Evolutionary conservation across 2,329 filamentous ascomycete species (phyloP).

Genomic region (Aspergillus pseudotamarii): DNA sequence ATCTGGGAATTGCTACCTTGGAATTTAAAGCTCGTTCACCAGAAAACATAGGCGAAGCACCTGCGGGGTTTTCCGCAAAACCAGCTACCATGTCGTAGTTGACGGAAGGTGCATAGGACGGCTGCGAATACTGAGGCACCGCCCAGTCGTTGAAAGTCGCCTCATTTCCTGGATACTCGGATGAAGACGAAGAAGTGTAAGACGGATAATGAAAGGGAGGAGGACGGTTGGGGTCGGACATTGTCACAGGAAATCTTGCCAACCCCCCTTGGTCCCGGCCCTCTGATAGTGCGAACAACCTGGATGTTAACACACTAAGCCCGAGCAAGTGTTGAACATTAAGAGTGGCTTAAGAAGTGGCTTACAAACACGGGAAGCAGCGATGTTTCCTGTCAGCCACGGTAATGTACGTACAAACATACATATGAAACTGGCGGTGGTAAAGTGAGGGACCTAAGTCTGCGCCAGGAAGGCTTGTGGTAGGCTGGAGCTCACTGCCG

Average conservation of each 20-base stretch:
- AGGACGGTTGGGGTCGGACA: constrained; percentile 25
- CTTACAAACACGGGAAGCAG: constrained; percentile 4
- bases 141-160: constrained; percentile 19
- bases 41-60: constrained; percentile 10
- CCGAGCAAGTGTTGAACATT: constrained; percentile 8
- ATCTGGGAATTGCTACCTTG: constrained; percentile 36
- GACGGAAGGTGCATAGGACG: constrained; percentile 17
- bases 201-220: constrained; percentile 19
- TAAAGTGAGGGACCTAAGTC: constrained; percentile 11
- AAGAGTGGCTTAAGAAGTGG: neutral
- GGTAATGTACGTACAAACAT: neutral
- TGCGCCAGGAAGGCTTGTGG: constrained; percentile 11
- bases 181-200: constrained; percentile 16
- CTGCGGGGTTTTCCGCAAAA: constrained; percentile 16
- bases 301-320: constrained; percentile 8
- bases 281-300: constrained; percentile 15
- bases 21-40: constrained; percentile 26
- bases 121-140: constrained; percentile 21
- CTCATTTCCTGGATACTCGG: constrained; percentile 20
- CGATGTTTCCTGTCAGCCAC: constrained; percentile 3
- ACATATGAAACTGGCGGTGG: constrained; percentile 1
- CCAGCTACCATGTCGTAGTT: constrained; percentile 20
- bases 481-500: constrained; percentile 25
- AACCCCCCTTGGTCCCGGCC: constrained; percentile 15
- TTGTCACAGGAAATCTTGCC: constrained; percentile 19